Evolutionary conservation across 768 basidiomycete species (phyloP).

Genomic region (button mushroom (Agaricus bisporus)): DNA sequence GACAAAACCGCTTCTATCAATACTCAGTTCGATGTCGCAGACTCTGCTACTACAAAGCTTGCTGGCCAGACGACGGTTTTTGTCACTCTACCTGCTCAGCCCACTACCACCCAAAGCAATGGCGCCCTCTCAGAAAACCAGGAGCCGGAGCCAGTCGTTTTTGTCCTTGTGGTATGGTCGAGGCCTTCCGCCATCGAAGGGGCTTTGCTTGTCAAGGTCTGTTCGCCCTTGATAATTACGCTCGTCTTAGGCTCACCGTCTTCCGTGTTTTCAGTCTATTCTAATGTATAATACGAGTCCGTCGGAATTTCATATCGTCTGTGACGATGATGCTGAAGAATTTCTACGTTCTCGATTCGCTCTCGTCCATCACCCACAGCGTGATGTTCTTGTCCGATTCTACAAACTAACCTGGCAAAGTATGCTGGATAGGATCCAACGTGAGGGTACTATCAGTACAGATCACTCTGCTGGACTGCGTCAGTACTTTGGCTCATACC

Average conservation of each 20-base stretch:
- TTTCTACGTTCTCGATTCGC: conserved; percentile 31
- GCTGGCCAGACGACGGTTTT: neutral
- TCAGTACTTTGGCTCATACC: conserved; percentile 21
- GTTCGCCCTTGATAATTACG: conserved; percentile 3
- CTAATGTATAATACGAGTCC: conserved; percentile 33
- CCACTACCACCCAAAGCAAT: neutral
- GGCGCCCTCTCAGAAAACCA: neutral
- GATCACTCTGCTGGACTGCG: conserved; percentile 43
- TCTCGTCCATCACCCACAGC: conserved; percentile 30
- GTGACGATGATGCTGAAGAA: conserved; percentile 34
- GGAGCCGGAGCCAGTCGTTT: conserved; percentile 27
- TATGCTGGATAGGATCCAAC: conserved; percentile 36
- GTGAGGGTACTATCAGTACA: conserved; percentile 38
- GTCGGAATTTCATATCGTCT: conserved; percentile 37
- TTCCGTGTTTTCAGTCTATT: conserved; percentile 21
- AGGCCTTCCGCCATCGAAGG: conserved; percentile 35
- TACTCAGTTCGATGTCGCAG: neutral
- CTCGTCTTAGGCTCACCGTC: neutral
- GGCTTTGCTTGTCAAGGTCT: conserved; percentile 36
- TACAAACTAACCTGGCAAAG: conserved; percentile 33
- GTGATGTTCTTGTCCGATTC: conserved; percentile 33
- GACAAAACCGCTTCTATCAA: neutral
- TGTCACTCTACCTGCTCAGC: neutral
- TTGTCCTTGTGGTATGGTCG: conserved; percentile 39
- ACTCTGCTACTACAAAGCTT: neutral